phyloP scores from a whole-genome alignment of 257 asterid species.

The Anisodus acutangulus region DNA sequence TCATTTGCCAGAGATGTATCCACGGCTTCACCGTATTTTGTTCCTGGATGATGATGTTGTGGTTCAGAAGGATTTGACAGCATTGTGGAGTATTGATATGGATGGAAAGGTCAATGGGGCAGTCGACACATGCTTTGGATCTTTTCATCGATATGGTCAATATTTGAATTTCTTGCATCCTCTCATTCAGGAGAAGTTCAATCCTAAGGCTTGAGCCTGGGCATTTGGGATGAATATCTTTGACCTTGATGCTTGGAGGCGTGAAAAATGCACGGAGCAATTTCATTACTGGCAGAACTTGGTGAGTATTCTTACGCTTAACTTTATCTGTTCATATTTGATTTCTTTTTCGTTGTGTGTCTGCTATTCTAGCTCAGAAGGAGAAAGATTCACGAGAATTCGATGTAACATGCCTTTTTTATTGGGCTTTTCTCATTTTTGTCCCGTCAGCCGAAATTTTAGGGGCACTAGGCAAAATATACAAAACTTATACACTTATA shows the following conservation, averaged over 20 bases:
- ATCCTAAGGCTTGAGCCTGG: constrained; percentile 84
- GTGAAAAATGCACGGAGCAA: constrained; percentile 64
- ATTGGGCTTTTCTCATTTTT: too few relatives aligned
- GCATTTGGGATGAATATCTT: constrained; percentile 42
- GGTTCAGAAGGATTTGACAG: constrained; percentile 45
- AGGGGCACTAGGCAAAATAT: too few relatives aligned
- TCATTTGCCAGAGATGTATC: constrained; percentile 56
- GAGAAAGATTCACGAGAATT: neutral
- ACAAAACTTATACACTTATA: too few relatives aligned
- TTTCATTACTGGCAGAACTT: constrained; percentile 60
- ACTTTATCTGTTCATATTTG: neutral
- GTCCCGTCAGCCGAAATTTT: too few relatives aligned
- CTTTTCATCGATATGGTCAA: constrained; percentile 39
- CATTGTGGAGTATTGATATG: constrained; percentile 66
- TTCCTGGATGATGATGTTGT: constrained; percentile 79
- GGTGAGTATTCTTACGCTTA: constrained; percentile 43
- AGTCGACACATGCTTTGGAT: constrained; percentile 79
- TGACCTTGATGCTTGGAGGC: constrained; percentile 92
- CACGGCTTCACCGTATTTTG: constrained; percentile 59
- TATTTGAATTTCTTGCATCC: constrained; percentile 78
- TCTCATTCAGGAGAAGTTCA: constrained; percentile 72
- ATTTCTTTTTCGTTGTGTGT: neutral
- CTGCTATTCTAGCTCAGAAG: neutral
- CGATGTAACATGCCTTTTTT: neutral
- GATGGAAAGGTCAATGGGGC: constrained; percentile 54